Percentiles rank a stretch among this genome's conserved stretches.
phyloP scores from a whole-genome alignment of 176 grass and related monocot species.

The Alloteropsis semialata region DNA sequence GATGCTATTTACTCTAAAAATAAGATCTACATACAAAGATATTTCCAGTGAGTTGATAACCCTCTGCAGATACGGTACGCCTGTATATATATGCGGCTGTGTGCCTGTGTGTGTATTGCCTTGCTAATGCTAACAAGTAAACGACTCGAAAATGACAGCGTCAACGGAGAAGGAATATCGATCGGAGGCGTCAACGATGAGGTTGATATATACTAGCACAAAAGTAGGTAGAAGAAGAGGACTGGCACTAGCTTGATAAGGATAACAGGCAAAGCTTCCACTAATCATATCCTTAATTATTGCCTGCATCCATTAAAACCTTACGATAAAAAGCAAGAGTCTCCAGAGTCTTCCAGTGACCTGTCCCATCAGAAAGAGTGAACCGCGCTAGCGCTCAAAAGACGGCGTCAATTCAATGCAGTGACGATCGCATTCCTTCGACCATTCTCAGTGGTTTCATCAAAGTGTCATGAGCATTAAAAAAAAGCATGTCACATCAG shows the following conservation, averaged over 20 bases:
- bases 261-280: background rate
- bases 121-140: no score
- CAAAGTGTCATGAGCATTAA: no score
- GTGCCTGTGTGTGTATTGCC: background rate
- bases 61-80: background rate
- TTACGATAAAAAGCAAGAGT: constrained; percentile 21
- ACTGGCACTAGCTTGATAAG: constrained; percentile 22
- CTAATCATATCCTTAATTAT: no score
- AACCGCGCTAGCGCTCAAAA: no score
- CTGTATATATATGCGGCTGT: background rate
- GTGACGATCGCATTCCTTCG: background rate
- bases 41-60: background rate
- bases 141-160: background rate
- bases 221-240: constrained; percentile 1
- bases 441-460: no score
- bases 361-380: background rate
- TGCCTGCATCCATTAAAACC: background rate
- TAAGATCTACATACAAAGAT: no score
- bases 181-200: constrained; percentile 8
- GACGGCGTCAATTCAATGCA: background rate
- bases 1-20: no score
- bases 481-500: no score
- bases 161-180: background rate
- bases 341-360: background rate
- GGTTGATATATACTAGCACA: background rate